phyloP scores from a whole-genome alignment of 1,284 basidiomycete genomes.

The Fistulina hepatica region DNA sequence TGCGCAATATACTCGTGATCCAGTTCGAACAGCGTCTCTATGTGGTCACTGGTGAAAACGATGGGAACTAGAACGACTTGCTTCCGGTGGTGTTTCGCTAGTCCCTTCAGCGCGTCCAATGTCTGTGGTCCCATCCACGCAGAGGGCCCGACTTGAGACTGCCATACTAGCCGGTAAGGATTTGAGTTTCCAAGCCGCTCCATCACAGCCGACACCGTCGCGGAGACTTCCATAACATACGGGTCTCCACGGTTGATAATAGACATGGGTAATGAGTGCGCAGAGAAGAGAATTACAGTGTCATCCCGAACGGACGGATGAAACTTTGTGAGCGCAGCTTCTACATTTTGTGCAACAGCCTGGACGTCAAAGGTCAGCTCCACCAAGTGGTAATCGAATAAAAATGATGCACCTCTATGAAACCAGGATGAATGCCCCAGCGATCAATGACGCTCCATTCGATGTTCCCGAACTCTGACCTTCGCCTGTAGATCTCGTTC shows the following conservation, averaged over 20 bases:
- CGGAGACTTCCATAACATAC: conserved; percentile 92
- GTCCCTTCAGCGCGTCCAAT: conserved; percentile 82
- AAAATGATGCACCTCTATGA: conserved; percentile 66
- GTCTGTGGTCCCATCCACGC: conserved; percentile 99
- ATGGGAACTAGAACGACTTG: conserved; percentile 88
- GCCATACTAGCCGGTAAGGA: conserved; percentile 93
- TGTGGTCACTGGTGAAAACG: conserved; percentile 98
- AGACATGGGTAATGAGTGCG: conserved; percentile 95
- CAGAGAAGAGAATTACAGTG: conserved; percentile 89
- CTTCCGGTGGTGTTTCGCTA: conserved; percentile 83
- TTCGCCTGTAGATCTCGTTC: conserved; percentile 80
- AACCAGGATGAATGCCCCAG: conserved; percentile 92
- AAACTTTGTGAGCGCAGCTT: conserved; percentile 75
- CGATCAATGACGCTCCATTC: conserved; percentile 98
- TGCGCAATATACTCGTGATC: conserved; percentile 93
- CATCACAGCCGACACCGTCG: conserved; percentile 89
- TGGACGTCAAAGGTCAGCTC: conserved; percentile 22
- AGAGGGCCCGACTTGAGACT: conserved; percentile 93
- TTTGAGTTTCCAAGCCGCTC: conserved; percentile 67
- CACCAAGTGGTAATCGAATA: neutral
- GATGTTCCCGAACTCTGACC: conserved; percentile 49
- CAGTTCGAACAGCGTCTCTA: conserved; percentile 96
- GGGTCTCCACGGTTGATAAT: conserved; percentile 98
- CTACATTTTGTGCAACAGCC: conserved; percentile 87
- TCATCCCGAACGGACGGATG: conserved; percentile 59